Evolutionary conservation across 768 basidiomycete species (phyloP).

Genomic region (Tricholoma saponaceum): DNA sequence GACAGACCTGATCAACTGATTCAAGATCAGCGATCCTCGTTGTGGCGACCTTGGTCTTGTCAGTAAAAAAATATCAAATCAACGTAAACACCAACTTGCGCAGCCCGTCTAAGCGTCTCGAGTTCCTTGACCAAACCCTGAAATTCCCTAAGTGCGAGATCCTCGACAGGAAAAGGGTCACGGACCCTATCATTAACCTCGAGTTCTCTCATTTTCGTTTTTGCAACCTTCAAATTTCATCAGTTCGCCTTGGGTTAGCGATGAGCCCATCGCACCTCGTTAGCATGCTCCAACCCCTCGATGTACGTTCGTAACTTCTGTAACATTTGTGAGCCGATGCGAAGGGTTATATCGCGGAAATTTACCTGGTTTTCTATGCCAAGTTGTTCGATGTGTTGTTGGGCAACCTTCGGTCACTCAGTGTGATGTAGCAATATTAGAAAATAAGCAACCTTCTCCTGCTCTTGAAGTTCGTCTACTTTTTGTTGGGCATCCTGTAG

Average conservation of each 20-base stretch:
- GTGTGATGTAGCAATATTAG: background rate
- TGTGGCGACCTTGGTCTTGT: no score
- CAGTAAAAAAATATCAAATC: no score
- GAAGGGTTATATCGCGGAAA: background rate
- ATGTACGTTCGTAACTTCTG: background rate
- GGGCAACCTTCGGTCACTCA: background rate
- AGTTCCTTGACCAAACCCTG: no score
- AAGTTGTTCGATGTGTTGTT: background rate
- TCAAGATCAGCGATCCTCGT: no score
- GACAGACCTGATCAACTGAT: no score
- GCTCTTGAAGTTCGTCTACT: background rate
- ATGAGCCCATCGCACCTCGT: background rate
- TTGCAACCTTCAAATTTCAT: background rate
- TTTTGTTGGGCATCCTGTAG: background rate
- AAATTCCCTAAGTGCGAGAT: no score
- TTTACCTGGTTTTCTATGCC: background rate
- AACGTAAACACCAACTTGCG: no score
- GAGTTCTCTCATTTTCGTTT: no score
- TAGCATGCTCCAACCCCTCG: background rate
- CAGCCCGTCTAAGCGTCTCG: no score
- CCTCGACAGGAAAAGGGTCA: no score
- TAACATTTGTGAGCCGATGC: background rate
- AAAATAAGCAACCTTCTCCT: background rate
- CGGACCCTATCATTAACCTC: no score
- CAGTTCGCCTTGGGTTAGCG: background rate